Percentiles rank a stretch among this genome's conserved stretches.
phyloP scores from a whole-genome alignment of 2,329 filamentous ascomycete genomes.

The Trichoderma oligosporum region DNA sequence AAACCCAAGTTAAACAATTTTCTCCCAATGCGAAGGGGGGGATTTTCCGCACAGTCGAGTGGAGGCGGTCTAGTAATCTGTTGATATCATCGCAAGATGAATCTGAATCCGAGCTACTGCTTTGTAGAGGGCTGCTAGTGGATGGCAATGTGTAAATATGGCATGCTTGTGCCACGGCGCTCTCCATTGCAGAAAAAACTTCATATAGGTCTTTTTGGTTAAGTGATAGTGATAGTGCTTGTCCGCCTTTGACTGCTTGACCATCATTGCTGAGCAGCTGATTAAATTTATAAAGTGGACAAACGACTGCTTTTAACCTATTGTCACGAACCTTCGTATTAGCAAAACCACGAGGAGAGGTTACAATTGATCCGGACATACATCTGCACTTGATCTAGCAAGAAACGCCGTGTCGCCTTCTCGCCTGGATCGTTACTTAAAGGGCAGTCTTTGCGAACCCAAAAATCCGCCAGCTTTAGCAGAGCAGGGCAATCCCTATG shows the following conservation, averaged over 20 bases:
- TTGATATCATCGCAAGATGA: neutral
- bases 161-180: neutral
- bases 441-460: neutral
- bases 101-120: neutral
- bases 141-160: neutral
- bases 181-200: constrained; percentile 2
- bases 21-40: neutral
- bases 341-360: neutral
- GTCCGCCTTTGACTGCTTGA: neutral
- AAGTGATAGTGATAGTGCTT: neutral
- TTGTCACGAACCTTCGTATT: neutral
- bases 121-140: neutral
- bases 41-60: neutral
- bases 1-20: constrained; percentile 7
- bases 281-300: constrained; percentile 6
- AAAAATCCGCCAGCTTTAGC: constrained; percentile 1
- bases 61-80: neutral
- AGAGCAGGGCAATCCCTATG: constrained; percentile 6
- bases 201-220: constrained; percentile 4
- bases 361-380: neutral
- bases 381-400: constrained; percentile 2
- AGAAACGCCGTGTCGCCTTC: neutral
- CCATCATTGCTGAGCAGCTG: neutral
- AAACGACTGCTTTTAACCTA: constrained; percentile 3
- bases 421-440: neutral